Percentiles rank a stretch among this genome's conserved stretches.
Evolutionary conservation across 768 basidiomycete species (phyloP).

Genomic region (Exidia glandulosa): DNA sequence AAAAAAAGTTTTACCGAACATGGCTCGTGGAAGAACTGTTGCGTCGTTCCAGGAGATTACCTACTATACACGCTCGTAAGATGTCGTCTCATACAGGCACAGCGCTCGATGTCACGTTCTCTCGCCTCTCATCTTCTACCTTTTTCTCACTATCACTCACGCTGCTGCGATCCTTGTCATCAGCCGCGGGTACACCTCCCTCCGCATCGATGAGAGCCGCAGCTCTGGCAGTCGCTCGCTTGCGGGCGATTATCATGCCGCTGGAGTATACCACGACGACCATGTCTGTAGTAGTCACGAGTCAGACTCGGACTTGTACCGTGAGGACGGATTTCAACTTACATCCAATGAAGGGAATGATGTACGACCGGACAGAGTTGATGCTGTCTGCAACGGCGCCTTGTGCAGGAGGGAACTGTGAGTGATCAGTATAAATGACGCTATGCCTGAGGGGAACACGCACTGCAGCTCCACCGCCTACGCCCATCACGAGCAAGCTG

Average conservation of each 20-base stretch:
- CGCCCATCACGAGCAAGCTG: constrained; percentile 5
- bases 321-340: background rate
- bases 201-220: background rate
- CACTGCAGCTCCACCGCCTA: constrained; percentile 1
- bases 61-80: too few species aligned
- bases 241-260: background rate
- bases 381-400: background rate
- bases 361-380: background rate
- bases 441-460: too few species aligned
- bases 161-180: too few species aligned
- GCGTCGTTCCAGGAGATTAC: too few species aligned
- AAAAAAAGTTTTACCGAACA: too few species aligned
- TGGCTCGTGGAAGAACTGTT: too few species aligned
- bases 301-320: background rate
- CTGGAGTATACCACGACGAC: background rate
- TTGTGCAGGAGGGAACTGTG: constrained; percentile 1
- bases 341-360: constrained; percentile 2
- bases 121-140: too few species aligned
- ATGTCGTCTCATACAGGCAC: too few species aligned
- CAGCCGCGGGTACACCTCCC: too few species aligned
- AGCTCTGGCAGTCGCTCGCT: background rate
- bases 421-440: background rate
- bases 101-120: too few species aligned
- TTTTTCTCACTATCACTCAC: too few species aligned
- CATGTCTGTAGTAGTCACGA: background rate